These are phyloP conservation scores for Breynia disticha DNA, from an alignment of 441 rosid species.

Conservation along the genomic window DNA sequence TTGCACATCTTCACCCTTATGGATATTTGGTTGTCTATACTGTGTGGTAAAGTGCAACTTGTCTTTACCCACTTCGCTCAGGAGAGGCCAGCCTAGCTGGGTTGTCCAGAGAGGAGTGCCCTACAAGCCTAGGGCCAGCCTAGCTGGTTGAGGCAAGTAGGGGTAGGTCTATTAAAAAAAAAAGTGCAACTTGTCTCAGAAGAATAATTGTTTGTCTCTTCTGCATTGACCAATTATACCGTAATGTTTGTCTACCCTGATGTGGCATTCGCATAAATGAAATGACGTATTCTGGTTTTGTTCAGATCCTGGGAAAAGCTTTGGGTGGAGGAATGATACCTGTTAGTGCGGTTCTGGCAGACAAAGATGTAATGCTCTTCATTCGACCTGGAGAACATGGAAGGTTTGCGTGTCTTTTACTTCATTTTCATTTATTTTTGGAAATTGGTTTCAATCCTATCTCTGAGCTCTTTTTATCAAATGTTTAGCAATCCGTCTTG, in stretches of 20 bases:
- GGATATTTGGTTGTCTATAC: no score
- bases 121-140: no score
- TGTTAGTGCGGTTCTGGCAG: slow-evolving; percentile 90
- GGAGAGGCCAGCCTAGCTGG: no score
- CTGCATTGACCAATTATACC: neutral
- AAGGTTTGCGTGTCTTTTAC: slow-evolving; percentile 38
- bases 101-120: no score
- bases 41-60: no score
- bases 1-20: no score
- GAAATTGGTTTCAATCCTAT: neutral
- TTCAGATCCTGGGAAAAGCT: slow-evolving; percentile 85
- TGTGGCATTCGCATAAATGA: no score
- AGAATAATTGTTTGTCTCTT: neutral
- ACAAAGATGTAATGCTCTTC: slow-evolving; percentile 84
- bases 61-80: no score
- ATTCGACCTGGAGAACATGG: slow-evolving; percentile 97
- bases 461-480: neutral
- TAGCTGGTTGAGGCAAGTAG: no score
- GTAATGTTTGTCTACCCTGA: no score
- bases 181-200: neutral
- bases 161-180: no score
- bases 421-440: neutral
- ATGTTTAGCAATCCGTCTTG: neutral
- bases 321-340: slow-evolving; percentile 97
- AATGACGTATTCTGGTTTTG: neutral